Conservation (phyloP, 352 stramenopile species). For the Globisporangium carolinianum region DNA sequence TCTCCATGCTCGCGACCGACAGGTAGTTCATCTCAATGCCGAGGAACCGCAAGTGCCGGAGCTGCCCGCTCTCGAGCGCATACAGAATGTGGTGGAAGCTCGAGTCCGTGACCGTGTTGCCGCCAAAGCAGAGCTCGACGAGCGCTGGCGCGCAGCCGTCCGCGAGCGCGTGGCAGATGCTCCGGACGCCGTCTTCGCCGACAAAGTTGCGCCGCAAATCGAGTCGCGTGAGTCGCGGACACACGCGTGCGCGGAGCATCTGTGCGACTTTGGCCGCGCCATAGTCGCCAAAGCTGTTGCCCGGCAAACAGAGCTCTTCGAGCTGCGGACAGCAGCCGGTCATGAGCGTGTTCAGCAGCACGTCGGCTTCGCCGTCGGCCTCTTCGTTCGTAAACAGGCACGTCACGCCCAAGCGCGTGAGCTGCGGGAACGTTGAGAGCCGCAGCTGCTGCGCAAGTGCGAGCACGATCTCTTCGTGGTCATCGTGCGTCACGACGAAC, state of each 20-base stretch:
- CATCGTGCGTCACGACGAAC: slow-evolving; percentile 83
- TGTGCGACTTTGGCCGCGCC: slow-evolving; percentile 75
- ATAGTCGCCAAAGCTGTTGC: slow-evolving; percentile 84
- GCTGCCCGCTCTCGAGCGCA: slow-evolving; percentile 68
- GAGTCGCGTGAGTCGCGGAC: slow-evolving; percentile 65
- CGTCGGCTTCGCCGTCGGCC: slow-evolving; percentile 73
- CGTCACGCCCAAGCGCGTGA: slow-evolving; percentile 61
- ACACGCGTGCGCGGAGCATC: slow-evolving; percentile 75
- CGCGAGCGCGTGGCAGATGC: slow-evolving; percentile 62
- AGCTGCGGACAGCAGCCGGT: slow-evolving; percentile 67
- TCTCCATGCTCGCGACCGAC: slow-evolving; percentile 77
- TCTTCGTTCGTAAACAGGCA: slow-evolving; percentile 86
- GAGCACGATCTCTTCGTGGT: slow-evolving; percentile 82
- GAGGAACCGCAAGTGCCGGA: slow-evolving; percentile 59
- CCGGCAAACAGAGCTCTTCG: slow-evolving; percentile 71
- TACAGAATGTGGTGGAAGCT: slow-evolving; percentile 80
- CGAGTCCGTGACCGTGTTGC: slow-evolving; percentile 80
- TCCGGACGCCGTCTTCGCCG: slow-evolving; percentile 66
- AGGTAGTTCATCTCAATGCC: slow-evolving; percentile 86
- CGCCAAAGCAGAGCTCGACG: slow-evolving; percentile 69
- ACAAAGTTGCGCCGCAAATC: slow-evolving; percentile 85
- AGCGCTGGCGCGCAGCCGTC: slow-evolving; percentile 63
- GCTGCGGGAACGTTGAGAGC: slow-evolving; percentile 39
- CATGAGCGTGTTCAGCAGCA: slow-evolving; percentile 78
- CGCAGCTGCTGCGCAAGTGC: slow-evolving; percentile 64